Base-by-base conservation (phyloP, 768 basidiomycete species). In the Phylloporus sp. region DNA sequence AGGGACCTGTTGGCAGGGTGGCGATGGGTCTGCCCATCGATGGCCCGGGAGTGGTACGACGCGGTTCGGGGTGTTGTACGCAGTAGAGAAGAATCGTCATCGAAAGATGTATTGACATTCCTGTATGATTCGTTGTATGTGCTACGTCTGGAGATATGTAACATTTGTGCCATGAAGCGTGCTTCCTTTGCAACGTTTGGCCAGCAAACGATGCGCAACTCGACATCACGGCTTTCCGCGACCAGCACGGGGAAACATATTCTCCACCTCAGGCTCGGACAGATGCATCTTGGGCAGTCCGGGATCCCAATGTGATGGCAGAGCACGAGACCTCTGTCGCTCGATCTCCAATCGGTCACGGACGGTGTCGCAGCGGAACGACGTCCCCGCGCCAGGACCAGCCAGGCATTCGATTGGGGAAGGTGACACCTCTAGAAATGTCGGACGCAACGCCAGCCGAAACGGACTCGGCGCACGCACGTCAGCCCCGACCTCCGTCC, bases 1-100 rank as follows among this genome's bases (percentile, higher is more conserved):
- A 59, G 18, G 59, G 51, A 18, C 54, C 60, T 6, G 50, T 69
- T 3, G 68, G 68, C 3, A 65, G 65, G 56, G 54, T 64, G 3
- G 73, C 73, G 40, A 77, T 78, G 76, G 74, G 75, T 17, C 61
- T 76, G 44, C 59, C 66, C 6, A 40, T 52, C 33, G 36, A 41
- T n/a, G n/a, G n/a, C n/a, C n/a, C n/a, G n/a, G n/a, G n/a, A n/a
- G n/a, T n/a, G n/a, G n/a, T n/a, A n/a, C n/a, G n/a, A n/a, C n/a
- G n/a, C n/a, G n/a, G n/a, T n/a, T n/a, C n/a, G n/a, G n/a, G n/a
- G n/a, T n/a, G n/a, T n/a, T n/a, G n/a, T n/a, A n/a, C n/a, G n/a
- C n/a, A n/a, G n/a, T n/a, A n/a, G n/a, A n/a, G n/a, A n/a, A n/a
- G n/a, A n/a, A n/a, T n/a, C n/a, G n/a, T n/a, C n/a, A n/a, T n/a